These are phyloP conservation scores for Acer campestre DNA, from an alignment of 345 rosid genomes.

Conservation along the genomic window DNA sequence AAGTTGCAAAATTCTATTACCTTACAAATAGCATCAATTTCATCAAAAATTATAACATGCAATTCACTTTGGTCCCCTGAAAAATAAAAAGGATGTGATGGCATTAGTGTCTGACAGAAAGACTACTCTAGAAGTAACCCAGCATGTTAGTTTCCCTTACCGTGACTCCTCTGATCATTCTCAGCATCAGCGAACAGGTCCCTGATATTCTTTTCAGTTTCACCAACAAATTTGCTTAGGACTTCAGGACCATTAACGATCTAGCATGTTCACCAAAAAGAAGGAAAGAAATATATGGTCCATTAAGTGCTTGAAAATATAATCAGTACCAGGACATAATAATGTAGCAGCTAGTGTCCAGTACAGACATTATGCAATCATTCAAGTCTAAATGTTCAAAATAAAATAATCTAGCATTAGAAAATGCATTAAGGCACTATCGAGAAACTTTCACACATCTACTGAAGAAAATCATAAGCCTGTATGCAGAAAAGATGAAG, in stretches of 20 bases:
- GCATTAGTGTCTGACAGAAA: conserved; percentile 18
- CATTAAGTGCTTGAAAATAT: conserved; percentile 12
- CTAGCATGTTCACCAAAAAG: conserved; percentile 44
- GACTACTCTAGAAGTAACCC: conserved; percentile 20
- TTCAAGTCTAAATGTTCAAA: background rate
- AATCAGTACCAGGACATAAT: background rate
- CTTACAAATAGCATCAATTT: conserved; percentile 99
- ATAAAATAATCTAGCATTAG: background rate
- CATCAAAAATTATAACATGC: conserved; percentile 98
- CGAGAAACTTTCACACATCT: background rate
- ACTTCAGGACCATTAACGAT: conserved; percentile 98
- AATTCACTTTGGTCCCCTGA: conserved; percentile 94
- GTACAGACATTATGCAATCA: background rate
- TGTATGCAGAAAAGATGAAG: background rate
- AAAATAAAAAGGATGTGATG: conserved; percentile 25
- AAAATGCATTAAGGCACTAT: background rate
- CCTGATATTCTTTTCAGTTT: conserved; percentile 93
- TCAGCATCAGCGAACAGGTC: conserved; percentile 99
- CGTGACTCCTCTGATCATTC: conserved; percentile 79
- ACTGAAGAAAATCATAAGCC: background rate
- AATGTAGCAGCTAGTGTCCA: background rate
- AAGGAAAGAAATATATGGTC: conserved; percentile 11
- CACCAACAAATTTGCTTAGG: conserved; percentile 97
- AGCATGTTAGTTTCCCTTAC: conserved; percentile 43
- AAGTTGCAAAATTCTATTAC: conserved; percentile 41